phyloP scores from a whole-genome alignment of 345 rosid genomes.

The Gossypium mustelinum region DNA sequence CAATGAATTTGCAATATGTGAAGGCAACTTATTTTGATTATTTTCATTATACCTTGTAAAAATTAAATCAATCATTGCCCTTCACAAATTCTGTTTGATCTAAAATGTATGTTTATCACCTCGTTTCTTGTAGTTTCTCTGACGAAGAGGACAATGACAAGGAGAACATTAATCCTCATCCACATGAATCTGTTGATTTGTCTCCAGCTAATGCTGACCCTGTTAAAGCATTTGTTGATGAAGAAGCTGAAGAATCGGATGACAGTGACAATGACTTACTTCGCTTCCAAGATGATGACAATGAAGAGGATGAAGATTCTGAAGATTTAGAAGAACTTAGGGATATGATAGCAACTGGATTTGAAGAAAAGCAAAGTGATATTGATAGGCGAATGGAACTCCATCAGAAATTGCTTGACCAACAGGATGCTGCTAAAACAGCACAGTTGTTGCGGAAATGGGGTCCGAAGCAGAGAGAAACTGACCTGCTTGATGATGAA shows the following conservation, averaged over 20 bases:
- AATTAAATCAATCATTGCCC: background rate
- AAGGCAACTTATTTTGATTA: background rate
- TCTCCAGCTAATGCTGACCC: constrained; percentile 57
- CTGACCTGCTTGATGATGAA: constrained; percentile 39
- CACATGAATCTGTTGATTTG: constrained; percentile 27
- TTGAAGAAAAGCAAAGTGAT: constrained; percentile 63
- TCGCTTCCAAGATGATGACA: constrained; percentile 62
- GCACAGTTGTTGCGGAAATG: constrained; percentile 69
- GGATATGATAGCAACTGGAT: constrained; percentile 72
- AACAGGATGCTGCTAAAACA: constrained; percentile 83
- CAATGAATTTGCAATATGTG: background rate
- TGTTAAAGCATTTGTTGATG: constrained; percentile 79
- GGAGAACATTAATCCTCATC: constrained; percentile 46
- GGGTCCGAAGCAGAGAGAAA: constrained; percentile 42
- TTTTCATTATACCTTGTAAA: background rate
- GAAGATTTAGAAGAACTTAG: constrained; percentile 61
- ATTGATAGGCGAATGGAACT: constrained; percentile 73
- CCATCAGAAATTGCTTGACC: constrained; percentile 93
- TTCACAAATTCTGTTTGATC: background rate
- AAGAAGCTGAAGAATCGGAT: constrained; percentile 92
- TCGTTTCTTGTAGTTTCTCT: constrained; percentile 36
- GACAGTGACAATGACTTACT: constrained; percentile 81
- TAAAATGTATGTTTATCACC: constrained; percentile 16
- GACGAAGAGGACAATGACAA: constrained; percentile 56
- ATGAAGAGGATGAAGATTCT: constrained; percentile 68